Base-by-base conservation (phyloP, 2,329 filamentous ascomycete species). In the Trichoderma pleuroti region DNA sequence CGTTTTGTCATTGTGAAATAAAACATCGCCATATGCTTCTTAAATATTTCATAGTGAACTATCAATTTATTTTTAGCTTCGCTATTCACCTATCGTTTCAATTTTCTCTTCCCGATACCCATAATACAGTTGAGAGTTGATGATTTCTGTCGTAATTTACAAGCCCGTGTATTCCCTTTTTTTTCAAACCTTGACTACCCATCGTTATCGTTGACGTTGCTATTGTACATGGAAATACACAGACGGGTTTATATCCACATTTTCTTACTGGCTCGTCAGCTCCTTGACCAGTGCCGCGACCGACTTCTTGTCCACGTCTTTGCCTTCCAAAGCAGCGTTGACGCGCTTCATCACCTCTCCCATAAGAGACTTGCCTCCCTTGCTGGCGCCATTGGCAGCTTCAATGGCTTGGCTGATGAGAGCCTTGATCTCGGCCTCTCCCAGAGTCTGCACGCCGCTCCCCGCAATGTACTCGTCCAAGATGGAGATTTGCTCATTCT, bases 331-430 rank as follows among this genome's bases (percentile, higher is more conserved):
- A 32, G 82, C 81, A 5, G 82, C 81, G 66, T 88, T 79, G 12
- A 92, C 78, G 72, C 81, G 84, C 82, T 89, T 91, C 86, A 93
- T 87, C 11, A 91, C 85, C 70, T 87, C 84, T 5, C 90, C 89
- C 73, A 90, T 80, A 62, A 84, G 79, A 16, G 83, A 76, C 78
- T 88, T 88, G 62, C 76, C 76, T 10, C 77, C 78, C 4, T 75
- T 76, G 42, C 84, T 86, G 24, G 84, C 84, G 32, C 79, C 81
- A 75, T 83, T 85, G 70, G 88, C 79, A 36, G 81, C 83, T 32
- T 84, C 83, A 26, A 92, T 80, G 3, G 86, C 84, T 34, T 81
- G 81, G 69, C 81, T 79, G 21, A 92, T 86, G 12, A 88, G 76
- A 3, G 78, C 78, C 76, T 82, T 83, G 24, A 94, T 82, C 77